phyloP scores from a whole-genome alignment of 495 filamentous ascomycete genomes.

The Penicillium odoratum region DNA sequence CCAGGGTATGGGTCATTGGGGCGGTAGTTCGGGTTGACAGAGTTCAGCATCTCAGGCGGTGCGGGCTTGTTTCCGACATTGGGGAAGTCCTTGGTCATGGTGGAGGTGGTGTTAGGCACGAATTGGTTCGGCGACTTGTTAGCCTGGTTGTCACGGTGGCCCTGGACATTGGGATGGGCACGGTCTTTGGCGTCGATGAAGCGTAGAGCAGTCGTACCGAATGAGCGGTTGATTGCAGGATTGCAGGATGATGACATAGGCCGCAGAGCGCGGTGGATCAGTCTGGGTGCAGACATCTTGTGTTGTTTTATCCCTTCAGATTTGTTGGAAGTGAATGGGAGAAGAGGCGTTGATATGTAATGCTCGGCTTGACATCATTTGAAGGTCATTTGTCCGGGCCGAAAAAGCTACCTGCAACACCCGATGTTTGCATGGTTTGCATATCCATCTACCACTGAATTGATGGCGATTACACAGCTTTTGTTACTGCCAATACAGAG shows the following conservation, averaged over 20 bases:
- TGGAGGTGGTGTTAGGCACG: conserved; percentile 64
- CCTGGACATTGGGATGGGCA: conserved; percentile 36
- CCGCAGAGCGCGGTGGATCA: conserved; percentile 34
- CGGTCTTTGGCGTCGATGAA: conserved; percentile 33
- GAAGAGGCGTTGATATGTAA: conserved; percentile 20
- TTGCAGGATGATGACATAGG: conserved; percentile 27
- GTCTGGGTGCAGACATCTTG: conserved; percentile 42
- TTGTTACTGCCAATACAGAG: too few species aligned
- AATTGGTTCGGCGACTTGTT: conserved; percentile 59
- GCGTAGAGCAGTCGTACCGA: conserved; percentile 38
- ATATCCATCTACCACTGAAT: conserved; percentile 14
- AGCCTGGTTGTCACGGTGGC: conserved; percentile 54
- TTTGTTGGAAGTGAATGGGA: conserved; percentile 9
- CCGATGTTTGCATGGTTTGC: conserved; percentile 44
- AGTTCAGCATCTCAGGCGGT: conserved; percentile 61
- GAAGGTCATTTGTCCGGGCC: conserved; percentile 21
- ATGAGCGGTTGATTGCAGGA: conserved; percentile 30
- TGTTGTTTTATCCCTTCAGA: background rate
- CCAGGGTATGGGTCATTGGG: conserved; percentile 61
- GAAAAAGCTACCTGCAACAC: conserved; percentile 26
- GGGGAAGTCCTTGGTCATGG: conserved; percentile 63
- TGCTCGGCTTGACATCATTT: conserved; percentile 45
- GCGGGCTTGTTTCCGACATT: conserved; percentile 55
- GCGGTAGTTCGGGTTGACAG: conserved; percentile 55
- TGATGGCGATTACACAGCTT: background rate